Conservation (phyloP, 352 stramenopile genomes). For the Pythium vanterpoolii region DNA sequence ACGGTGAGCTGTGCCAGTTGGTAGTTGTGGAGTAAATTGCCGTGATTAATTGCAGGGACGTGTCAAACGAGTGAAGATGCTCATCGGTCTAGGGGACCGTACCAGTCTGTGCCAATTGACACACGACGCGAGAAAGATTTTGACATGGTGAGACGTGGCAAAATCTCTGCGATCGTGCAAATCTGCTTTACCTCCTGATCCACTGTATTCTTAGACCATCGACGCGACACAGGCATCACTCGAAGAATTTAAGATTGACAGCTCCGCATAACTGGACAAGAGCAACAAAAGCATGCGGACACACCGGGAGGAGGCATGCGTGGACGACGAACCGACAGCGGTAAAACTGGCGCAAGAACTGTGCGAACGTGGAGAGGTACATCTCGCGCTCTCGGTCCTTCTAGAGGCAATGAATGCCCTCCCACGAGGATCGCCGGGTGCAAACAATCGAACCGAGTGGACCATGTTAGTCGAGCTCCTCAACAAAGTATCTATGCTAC, state of each 20-base stretch:
- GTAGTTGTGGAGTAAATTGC: background rate
- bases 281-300: background rate
- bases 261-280: too few relatives aligned
- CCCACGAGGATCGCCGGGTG: background rate
- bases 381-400: conserved; percentile 5
- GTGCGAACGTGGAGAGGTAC: conserved; percentile 5
- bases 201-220: background rate
- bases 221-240: background rate
- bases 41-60: background rate
- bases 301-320: background rate
- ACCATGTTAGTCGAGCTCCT: conserved; percentile 4
- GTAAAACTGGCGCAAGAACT: conserved; percentile 2
- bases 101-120: background rate
- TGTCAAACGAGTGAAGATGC: background rate
- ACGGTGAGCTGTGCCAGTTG: background rate
- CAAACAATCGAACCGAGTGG: background rate
- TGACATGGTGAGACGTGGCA: background rate
- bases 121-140: background rate
- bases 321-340: background rate
- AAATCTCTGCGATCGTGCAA: background rate
- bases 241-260: background rate
- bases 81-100: background rate
- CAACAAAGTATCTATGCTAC: background rate
- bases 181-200: background rate
- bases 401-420: background rate